Conservation (phyloP, 2,329 filamentous ascomycete genomes). For the Pseudopithomyces chartarum region DNA sequence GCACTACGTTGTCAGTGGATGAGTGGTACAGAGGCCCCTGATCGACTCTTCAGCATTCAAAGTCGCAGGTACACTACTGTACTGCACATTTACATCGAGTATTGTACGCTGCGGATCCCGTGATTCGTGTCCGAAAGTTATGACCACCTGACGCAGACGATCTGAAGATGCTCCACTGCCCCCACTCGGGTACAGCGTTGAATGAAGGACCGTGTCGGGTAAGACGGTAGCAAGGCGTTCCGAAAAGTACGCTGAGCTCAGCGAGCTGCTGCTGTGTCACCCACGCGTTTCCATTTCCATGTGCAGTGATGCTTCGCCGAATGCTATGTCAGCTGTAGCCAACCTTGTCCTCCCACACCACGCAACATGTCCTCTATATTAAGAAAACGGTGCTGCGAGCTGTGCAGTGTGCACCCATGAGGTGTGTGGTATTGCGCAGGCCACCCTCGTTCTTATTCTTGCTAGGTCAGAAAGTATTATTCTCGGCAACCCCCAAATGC, state of each 20-base stretch:
- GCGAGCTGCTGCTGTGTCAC: not conserved
- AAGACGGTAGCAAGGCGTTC: not conserved
- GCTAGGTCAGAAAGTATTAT: not conserved
- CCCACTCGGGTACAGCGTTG: not conserved
- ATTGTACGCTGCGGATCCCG: no score
- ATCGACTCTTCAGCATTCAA: not conserved
- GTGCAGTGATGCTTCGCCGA: constrained; percentile 2
- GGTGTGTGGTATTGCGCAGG: not conserved
- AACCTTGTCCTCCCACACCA: not conserved
- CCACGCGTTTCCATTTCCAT: not conserved
- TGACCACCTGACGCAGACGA: no score
- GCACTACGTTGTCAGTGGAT: constrained; percentile 5
- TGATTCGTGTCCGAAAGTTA: no score
- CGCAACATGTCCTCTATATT: not conserved
- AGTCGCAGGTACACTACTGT: not conserved
- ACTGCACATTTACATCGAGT: no score
- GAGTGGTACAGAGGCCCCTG: not conserved
- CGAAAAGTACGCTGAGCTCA: not conserved
- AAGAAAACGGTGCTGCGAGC: not conserved
- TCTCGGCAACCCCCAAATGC: not conserved
- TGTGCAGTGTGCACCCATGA: not conserved
- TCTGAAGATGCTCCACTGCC: not conserved
- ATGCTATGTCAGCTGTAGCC: constrained; percentile 10
- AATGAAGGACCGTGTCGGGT: constrained; percentile 1
- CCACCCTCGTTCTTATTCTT: not conserved